Evolutionary conservation across 2,329 filamentous ascomycete species (phyloP), one percentile per base, ranked within the genome.

Genomic region (Sclerotinia subarctica): DNA sequence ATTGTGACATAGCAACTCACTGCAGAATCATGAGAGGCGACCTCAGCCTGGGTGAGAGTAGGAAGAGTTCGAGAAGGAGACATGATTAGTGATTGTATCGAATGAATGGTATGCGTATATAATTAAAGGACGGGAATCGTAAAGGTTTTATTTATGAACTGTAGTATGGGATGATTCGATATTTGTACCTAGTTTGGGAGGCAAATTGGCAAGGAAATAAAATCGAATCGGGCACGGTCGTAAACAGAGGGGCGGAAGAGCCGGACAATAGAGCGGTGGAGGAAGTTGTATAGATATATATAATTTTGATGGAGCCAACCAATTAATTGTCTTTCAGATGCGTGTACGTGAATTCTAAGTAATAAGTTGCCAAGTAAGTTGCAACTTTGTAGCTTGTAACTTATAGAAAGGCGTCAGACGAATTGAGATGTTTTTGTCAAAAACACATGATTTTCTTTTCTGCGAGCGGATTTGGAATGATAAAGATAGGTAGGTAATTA

Each of bases 1-100:
- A 97, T 84, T 3, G 92, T 95, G 74, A 99, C 94, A 83, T 94
- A 99, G 83, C 94, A 98, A 60, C 93, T 96, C 77, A 93, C 87
- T 62, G 82, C 82, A 58, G 87, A 89, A 78, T 91, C 94, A 80
- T 96, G 93, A 74, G 88, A 83, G 79, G 90, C 88, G 76, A 99
- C 88, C 78, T 99, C 92, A 73, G 90, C 86, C 74, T 85, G 85
- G 62, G 92, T 90, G 77, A 98, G 90, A 38, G 90, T 94, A 68
- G 94, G 94, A 62, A 98, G 87, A 60, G 88, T 93, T 78, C 87
- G 87, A 76, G 88, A 88, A 73, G 93, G 91, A 92, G 96, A 97
- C 71, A 74, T 83, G 71, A 71, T 70, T n/a, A 19, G 26, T 32
- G 54, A 26, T 60, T 35, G 6, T 63, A 52, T 54, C 65, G 57